A percentile compares a stretch with the other conserved stretches of the same genome.
phyloP scores from a whole-genome alignment of 1,139 yeast species.

The Neolecta irregularis region DNA sequence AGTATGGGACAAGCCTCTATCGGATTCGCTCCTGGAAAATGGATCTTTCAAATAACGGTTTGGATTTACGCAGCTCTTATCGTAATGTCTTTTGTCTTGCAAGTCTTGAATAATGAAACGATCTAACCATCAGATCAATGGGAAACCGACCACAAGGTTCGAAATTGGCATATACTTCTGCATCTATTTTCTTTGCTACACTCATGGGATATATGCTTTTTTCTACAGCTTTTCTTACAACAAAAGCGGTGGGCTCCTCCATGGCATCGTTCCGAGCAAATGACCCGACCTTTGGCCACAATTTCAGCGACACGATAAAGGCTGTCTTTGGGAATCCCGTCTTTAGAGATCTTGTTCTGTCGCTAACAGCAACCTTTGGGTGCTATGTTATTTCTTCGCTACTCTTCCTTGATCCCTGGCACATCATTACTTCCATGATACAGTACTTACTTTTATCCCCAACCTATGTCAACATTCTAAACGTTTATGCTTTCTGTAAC shows the following conservation, averaged over 20 bases:
- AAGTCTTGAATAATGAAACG: too few relatives aligned
- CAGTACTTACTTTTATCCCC: constrained; percentile 64
- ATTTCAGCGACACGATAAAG: constrained; percentile 32
- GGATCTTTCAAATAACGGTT: constrained; percentile 62
- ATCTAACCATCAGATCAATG: too few relatives aligned
- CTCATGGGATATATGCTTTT: constrained; percentile 85
- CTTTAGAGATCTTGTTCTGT: constrained; percentile 75
- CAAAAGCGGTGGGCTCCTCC: too few relatives aligned
- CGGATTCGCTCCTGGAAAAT: constrained; percentile 61
- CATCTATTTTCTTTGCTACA: constrained; percentile 76
- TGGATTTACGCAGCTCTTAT: constrained; percentile 83
- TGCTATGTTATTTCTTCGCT: constrained; percentile 66
- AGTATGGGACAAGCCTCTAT: constrained; percentile 51
- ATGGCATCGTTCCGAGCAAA: constrained; percentile 60
- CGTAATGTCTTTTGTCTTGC: constrained; percentile 78
- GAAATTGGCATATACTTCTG: constrained; percentile 61
- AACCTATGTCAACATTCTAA: constrained; percentile 59
- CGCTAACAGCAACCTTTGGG: constrained; percentile 69
- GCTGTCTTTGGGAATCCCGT: constrained; percentile 45
- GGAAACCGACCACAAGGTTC: constrained; percentile 95
- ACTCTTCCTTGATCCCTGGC: constrained; percentile 62
- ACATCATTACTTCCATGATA: constrained; percentile 55
- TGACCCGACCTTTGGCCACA: constrained; percentile 27
- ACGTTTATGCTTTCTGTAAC: constrained; percentile 72
- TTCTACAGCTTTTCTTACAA: constrained; percentile 70